Evolutionary conservation across 129 eudicot genomes (phyloP).

Genomic region (Lactuca saligna): DNA sequence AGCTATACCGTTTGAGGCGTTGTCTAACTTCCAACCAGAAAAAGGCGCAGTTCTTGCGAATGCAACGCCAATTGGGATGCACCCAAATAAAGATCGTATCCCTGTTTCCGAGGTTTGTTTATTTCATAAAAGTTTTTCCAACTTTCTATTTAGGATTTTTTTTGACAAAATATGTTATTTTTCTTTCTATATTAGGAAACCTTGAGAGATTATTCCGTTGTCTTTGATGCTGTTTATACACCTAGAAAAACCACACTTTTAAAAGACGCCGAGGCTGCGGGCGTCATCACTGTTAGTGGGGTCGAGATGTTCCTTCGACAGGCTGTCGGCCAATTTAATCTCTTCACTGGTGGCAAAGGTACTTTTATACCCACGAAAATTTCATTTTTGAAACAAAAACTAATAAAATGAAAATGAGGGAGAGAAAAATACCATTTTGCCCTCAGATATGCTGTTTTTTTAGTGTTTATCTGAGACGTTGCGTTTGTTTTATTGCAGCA

Average conservation of each 20-base stretch:
- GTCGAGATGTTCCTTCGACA: conserved; percentile 89
- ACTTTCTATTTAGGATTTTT: neutral
- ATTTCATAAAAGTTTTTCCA: neutral
- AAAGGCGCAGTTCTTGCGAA: conserved; percentile 77
- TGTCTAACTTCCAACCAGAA: conserved; percentile 59
- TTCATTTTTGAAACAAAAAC: neutral
- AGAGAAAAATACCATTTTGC: neutral
- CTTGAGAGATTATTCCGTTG: conserved; percentile 59
- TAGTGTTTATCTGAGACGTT: neutral
- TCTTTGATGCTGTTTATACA: conserved; percentile 78
- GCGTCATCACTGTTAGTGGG: conserved; percentile 73
- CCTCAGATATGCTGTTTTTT: neutral
- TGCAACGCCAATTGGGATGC: conserved; percentile 88
- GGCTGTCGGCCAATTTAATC: conserved; percentile 72
- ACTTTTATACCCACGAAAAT: conserved; percentile 3
- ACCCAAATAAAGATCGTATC: conserved; percentile 67
- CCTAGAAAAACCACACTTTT: conserved; percentile 73
- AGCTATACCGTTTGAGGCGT: conserved; percentile 54
- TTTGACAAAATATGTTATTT: conserved; percentile 9
- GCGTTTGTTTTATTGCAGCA: conserved; percentile 44
- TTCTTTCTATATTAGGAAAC: conserved; percentile 37
- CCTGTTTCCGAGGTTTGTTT: conserved; percentile 69
- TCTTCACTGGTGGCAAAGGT: conserved; percentile 77
- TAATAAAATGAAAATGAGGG: neutral
- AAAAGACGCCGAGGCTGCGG: conserved; percentile 63